These are phyloP conservation scores for Cucurbita ficifolia DNA, from an alignment of 306 rosid species.

Conservation along the genomic window DNA sequence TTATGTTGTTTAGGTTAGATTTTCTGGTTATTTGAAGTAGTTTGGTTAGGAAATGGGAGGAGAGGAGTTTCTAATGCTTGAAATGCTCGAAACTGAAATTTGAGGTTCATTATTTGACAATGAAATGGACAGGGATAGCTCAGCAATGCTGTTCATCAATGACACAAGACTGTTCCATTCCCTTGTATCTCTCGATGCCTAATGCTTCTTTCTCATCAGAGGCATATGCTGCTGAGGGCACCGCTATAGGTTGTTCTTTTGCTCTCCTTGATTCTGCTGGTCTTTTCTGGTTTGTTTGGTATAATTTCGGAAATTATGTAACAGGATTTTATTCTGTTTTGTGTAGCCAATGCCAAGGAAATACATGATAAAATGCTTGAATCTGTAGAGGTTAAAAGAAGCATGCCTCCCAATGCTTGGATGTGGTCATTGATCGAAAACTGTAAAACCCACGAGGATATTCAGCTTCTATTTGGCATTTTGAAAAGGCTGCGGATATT, in stretches of 20 bases:
- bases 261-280: not conserved
- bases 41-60: not conserved
- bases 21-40: not conserved
- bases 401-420: constrained; percentile 97
- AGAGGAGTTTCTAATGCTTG: not conserved
- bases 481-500: constrained; percentile 67
- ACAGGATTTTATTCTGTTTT: not conserved
- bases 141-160: constrained; percentile 7
- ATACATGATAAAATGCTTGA: constrained; percentile 55
- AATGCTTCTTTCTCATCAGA: constrained; percentile 39
- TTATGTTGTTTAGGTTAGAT: not conserved
- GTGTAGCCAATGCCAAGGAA: constrained; percentile 66
- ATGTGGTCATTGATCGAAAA: constrained; percentile 68
- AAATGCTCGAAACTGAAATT: not conserved
- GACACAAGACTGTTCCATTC: constrained; percentile 12
- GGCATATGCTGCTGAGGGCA: constrained; percentile 16
- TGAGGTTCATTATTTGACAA: not conserved
- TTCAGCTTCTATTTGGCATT: constrained; percentile 55
- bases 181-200: constrained; percentile 14
- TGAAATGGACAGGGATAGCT: constrained; percentile 27
- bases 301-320: not conserved
- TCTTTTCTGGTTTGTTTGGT: not conserved
- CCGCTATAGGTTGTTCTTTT: constrained; percentile 41
- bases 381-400: constrained; percentile 46
- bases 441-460: constrained; percentile 53